Evolutionary conservation across 208 protist species (phyloP).

Genomic region (Endotrypanum monterogeii): DNA sequence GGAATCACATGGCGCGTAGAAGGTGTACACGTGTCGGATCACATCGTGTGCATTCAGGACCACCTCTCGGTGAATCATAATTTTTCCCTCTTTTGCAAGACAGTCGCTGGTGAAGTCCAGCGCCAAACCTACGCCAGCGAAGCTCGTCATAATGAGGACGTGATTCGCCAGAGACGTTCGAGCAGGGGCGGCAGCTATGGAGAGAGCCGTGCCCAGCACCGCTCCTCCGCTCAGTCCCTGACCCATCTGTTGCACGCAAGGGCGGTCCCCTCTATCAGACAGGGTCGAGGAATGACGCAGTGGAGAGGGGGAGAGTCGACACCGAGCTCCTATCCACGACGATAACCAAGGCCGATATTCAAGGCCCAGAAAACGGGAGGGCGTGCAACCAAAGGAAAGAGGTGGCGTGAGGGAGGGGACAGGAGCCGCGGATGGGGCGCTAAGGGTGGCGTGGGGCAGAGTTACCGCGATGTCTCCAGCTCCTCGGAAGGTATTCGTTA

Average conservation of each 20-base stretch:
- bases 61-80: conserved; percentile 88
- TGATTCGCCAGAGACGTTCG: conserved; percentile 61
- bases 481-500: neutral
- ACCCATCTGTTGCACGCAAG: conserved; percentile 52
- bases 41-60: conserved; percentile 79
- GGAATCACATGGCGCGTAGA: conserved; percentile 79
- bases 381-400: neutral
- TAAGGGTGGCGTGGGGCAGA: neutral
- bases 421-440: neutral
- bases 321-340: neutral
- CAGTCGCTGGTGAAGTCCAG: conserved; percentile 88
- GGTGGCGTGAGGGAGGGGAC: too few species aligned
- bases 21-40: conserved; percentile 88
- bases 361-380: neutral
- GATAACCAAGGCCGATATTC: too few species aligned
- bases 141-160: conserved; percentile 53
- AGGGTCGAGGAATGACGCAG: neutral
- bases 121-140: conserved; percentile 60
- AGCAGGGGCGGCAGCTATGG: conserved; percentile 58
- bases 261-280: neutral
- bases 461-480: neutral
- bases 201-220: conserved; percentile 56
- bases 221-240: conserved; percentile 78
- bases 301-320: neutral
- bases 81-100: conserved; percentile 73